Evolutionary conservation across 1,284 basidiomycete species (phyloP), one percentile per base, ranked within the genome.

Genomic region (Malassezia japonica): DNA sequence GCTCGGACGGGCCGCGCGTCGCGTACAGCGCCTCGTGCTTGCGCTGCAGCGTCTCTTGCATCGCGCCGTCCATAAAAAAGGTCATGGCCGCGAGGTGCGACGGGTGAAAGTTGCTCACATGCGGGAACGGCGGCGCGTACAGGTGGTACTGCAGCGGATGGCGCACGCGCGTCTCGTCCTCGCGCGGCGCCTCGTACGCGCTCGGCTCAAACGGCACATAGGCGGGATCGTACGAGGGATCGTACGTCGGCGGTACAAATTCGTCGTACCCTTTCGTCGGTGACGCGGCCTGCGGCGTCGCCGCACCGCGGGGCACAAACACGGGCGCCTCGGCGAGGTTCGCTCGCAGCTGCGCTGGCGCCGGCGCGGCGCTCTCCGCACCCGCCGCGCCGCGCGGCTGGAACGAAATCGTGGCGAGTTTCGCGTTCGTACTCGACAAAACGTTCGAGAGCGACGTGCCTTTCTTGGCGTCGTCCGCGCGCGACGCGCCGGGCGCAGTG

Each of bases 101-200:
- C 38, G 76, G 75, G 36, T 77, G 74, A 45, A 77, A 54, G 47
- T 71, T 77, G 41, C 76, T 73, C 28, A 77, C 73, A 75, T 76
- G 83, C 65, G 75, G 82, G 65, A 74, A 78, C 0, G 78, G 76
- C 0, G 78, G 75, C 2, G 86, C 84, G 75, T 95, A 96, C 25
- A 95, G 80, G 65, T 95, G 88, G 70, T 96, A 89, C 69, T 94
- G 83, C 41, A 94, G 80, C 83, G 67, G 63, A 29, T 69, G 68
- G 16, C 63, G 61, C 23, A 57, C 47, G n/a, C n/a, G n/a, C 47
- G 46, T 24, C 16, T 23, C 49, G 9, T 39, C 27, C 13, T 25
- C 36, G 34, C 44, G 20, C 23, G 23, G 16, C 13, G 24, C 34
- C 18, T 32, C 39, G 20, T 18, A 24, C 44, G 23, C 33, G 4